Percentiles rank a stretch among this genome's conserved stretches.
phyloP scores from a whole-genome alignment of 2,329 filamentous ascomycete genomes.

The Colletotrichum sp. region DNA sequence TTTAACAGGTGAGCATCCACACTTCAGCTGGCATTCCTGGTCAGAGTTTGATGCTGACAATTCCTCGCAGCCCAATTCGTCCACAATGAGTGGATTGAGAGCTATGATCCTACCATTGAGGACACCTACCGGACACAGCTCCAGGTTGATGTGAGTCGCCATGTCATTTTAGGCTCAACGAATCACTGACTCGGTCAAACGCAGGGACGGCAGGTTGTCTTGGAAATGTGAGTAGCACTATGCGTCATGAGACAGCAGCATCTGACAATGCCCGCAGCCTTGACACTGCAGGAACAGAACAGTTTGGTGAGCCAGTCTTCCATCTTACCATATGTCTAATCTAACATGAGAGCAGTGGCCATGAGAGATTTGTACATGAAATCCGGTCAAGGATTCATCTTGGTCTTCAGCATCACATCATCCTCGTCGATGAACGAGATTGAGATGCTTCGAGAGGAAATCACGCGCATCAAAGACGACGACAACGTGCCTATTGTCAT shows the following conservation, averaged over 20 bases:
- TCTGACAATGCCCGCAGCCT: slow-evolving; percentile 57
- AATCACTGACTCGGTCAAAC: slow-evolving; percentile 34
- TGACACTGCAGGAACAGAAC: slow-evolving; percentile 90
- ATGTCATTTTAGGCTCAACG: neutral
- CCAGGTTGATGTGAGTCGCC: slow-evolving; percentile 78
- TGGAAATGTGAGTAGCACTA: slow-evolving; percentile 76
- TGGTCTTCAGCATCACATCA: slow-evolving; percentile 92
- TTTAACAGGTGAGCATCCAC: slow-evolving; percentile 71
- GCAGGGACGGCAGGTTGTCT: slow-evolving; percentile 83
- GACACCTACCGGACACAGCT: slow-evolving; percentile 78
- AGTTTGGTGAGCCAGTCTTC: slow-evolving; percentile 75
- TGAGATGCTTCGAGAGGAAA: slow-evolving; percentile 82
- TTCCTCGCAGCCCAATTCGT: slow-evolving; percentile 80
- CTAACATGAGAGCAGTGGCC: slow-evolving; percentile 48
- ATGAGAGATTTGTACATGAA: slow-evolving; percentile 91
- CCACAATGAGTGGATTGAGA: slow-evolving; percentile 93
- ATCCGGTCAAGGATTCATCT: slow-evolving; percentile 86
- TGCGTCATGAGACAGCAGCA: neutral
- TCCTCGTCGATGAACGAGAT: slow-evolving; percentile 84
- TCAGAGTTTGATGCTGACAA: neutral
- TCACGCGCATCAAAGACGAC: slow-evolving; percentile 89
- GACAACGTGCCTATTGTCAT: slow-evolving; percentile 86
- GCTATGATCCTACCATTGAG: slow-evolving; percentile 80
- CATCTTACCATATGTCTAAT: neutral
- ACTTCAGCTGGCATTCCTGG: neutral